Percentiles rank a stretch among this genome's conserved stretches.
phyloP scores from a whole-genome alignment of 345 rosid genomes.

The Mallotus nudiflorus region DNA sequence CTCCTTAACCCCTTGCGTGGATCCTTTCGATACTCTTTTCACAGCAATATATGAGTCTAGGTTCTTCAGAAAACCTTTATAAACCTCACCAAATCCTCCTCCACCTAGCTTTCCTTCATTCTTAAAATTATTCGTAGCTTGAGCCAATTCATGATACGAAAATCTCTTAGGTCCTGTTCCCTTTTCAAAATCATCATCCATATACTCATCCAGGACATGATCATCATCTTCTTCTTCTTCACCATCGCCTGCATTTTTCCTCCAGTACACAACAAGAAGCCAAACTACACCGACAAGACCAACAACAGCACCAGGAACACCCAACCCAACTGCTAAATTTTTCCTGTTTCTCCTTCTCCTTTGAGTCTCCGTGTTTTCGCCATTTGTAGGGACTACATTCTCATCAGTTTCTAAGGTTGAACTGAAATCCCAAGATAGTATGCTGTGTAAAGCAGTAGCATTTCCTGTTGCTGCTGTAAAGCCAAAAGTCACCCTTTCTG shows the following conservation, averaged over 20 bases:
- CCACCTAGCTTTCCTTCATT: conserved; percentile 22
- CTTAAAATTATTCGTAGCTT: conserved; percentile 18
- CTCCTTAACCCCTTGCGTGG: conserved; percentile 25
- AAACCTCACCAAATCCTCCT: conserved; percentile 33
- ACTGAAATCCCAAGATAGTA: conserved; percentile 21
- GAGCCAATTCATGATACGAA: conserved; percentile 16
- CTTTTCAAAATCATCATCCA: conserved; percentile 23
- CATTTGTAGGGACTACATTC: neutral
- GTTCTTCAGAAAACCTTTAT: conserved; percentile 15
- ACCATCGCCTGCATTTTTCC: neutral
- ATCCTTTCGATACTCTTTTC: conserved; percentile 24
- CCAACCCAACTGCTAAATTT: neutral
- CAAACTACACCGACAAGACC: neutral
- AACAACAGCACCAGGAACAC: conserved; percentile 2
- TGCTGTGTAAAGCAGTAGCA: conserved; percentile 9
- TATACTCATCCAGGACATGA: conserved; percentile 6
- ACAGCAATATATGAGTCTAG: conserved; percentile 21
- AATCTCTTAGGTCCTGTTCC: conserved; percentile 28
- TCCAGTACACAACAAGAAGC: neutral
- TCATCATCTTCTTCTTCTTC: conserved; percentile 3
- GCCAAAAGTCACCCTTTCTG: conserved; percentile 21
- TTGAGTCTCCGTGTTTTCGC: no score
- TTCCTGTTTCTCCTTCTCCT: neutral
- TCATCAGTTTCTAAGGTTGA: conserved; percentile 16
- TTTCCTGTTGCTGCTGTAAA: conserved; percentile 29